A percentile compares a stretch with the other conserved stretches of the same genome.
Conservation (phyloP, 495 filamentous ascomycete species). For the Xylaria palmicola region DNA sequence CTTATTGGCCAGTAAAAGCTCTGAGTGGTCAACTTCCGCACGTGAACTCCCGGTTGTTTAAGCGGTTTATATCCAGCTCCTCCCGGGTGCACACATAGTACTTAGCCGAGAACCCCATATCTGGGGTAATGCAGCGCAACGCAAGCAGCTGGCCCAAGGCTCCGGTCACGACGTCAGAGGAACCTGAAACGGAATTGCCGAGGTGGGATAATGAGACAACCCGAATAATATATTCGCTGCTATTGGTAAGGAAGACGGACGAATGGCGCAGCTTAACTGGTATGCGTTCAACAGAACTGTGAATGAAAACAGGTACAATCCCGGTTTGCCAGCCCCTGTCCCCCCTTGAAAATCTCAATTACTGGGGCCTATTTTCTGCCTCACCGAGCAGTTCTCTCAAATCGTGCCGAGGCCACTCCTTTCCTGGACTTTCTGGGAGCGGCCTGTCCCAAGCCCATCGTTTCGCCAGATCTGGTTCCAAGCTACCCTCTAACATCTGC, state of each 20-base stretch:
- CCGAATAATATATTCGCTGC: background rate
- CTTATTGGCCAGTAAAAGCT: background rate
- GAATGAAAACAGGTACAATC: background rate
- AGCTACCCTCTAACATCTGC: slow-evolving; percentile 51
- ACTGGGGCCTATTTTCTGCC: background rate
- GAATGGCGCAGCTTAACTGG: background rate
- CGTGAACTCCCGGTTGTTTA: slow-evolving; percentile 13
- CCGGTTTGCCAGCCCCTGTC: background rate
- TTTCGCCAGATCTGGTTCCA: slow-evolving; percentile 40
- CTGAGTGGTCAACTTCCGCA: slow-evolving; percentile 3
- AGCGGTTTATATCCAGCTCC: slow-evolving; percentile 4
- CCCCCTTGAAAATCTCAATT: background rate
- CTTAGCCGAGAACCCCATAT: slow-evolving; percentile 13
- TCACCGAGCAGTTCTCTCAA: slow-evolving; percentile 11
- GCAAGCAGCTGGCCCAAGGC: background rate
- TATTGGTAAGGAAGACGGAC: slow-evolving; percentile 7
- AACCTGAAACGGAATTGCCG: slow-evolving; percentile 7
- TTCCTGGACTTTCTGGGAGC: slow-evolving; percentile 15
- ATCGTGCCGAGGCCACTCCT: slow-evolving; percentile 23
- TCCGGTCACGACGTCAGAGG: slow-evolving; percentile 1
- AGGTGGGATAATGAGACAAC: background rate
- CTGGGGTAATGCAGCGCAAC: slow-evolving; percentile 5
- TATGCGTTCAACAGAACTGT: background rate
- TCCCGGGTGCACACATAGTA: slow-evolving; percentile 2
- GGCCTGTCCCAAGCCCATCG: slow-evolving; percentile 54